These are phyloP conservation scores for Tetrastigma voinierianum DNA, from an alignment of 164 flowering plant genomes.

Conservation along the genomic window DNA sequence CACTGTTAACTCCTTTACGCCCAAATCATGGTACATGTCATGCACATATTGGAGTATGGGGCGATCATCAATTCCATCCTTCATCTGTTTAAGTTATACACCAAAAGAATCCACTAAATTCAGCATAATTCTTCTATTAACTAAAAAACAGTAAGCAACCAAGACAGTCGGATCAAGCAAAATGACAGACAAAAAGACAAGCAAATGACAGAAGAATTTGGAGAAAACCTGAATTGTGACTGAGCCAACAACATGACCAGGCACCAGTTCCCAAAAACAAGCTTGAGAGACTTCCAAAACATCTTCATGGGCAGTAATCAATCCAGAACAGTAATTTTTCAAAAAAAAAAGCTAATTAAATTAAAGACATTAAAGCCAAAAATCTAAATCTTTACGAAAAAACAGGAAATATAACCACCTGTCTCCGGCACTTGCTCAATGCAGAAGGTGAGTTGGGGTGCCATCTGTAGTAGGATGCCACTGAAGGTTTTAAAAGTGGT, in stretches of 20 bases:
- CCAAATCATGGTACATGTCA: conserved; percentile 84
- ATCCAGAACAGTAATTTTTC: conserved; percentile 3
- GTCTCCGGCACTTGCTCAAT: conserved; percentile 81
- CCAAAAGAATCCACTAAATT: conserved; percentile 3
- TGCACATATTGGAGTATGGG: conserved; percentile 66
- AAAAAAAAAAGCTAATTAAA: not conserved
- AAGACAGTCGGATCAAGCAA: not conserved
- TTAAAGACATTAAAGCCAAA: not conserved
- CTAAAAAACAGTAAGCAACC: not conserved
- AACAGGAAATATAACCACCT: conserved; percentile 36
- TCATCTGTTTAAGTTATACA: conserved; percentile 51
- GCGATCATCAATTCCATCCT: conserved; percentile 60
- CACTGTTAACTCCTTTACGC: conserved; percentile 80
- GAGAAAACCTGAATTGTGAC: conserved; percentile 63
- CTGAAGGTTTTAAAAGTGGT: conserved; percentile 83
- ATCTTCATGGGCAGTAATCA: conserved; percentile 75
- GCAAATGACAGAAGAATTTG: not conserved
- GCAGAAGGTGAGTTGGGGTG: conserved; percentile 85
- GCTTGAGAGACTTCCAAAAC: conserved; percentile 74
- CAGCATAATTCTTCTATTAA: not conserved
- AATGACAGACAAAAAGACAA: not conserved
- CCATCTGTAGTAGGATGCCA: conserved; percentile 82
- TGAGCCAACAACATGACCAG: conserved; percentile 86
- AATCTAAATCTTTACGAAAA: not conserved
- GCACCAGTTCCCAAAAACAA: conserved; percentile 95